Evolutionary conservation across 2,329 filamentous ascomycete species (phyloP), one percentile per base, ranked within the genome.

Genomic region (Arthrobotrys musiformis): DNA sequence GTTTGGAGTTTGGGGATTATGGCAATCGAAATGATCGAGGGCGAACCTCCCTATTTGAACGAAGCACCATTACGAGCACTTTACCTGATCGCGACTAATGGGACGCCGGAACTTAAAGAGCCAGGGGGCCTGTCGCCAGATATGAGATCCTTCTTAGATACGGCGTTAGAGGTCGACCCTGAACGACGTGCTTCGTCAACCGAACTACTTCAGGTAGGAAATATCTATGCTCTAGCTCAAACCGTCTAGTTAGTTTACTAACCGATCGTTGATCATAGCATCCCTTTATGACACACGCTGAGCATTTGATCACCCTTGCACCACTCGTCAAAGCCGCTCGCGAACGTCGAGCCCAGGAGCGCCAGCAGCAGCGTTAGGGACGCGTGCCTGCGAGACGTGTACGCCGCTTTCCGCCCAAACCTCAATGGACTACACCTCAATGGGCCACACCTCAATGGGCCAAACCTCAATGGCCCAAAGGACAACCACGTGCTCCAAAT

Each of bases 21-120:
- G 95, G 93, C 95, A 6, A 98, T 99, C 82, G 95, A 99, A 84
- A 99, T 99, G 95, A 97, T 99, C 79, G 95, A 98, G 85, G 95
- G 94, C 83, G 95, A 98, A 84, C 95, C 95, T 11, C 95, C 95
- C 24, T 99, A 98, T 83, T 87, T 99, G 74, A 98, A 94, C 42
- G 95, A 99, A 84, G 96, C 93, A 40, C 95, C 95, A 4, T 87
- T 99, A 24, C 90, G 94, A 77, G 95, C 95, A 0, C 87, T 99
- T 40, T 99, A 95, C 87, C 85, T 99, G 81, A 99, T 99, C 83
- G 95, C 95, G 66, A 98, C 95, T 35, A 97, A 97, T 82, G 95
- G 95, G 56, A 98, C 95, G 15, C 95, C 95, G 1, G 88, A 91
- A 64, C 97, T 99, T 85, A 98, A 98, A 85, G 93, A 97, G 79